Evolutionary conservation across 2,329 filamentous ascomycete species (phyloP).

Genomic region (Aspergillus quadrilineatus): DNA sequence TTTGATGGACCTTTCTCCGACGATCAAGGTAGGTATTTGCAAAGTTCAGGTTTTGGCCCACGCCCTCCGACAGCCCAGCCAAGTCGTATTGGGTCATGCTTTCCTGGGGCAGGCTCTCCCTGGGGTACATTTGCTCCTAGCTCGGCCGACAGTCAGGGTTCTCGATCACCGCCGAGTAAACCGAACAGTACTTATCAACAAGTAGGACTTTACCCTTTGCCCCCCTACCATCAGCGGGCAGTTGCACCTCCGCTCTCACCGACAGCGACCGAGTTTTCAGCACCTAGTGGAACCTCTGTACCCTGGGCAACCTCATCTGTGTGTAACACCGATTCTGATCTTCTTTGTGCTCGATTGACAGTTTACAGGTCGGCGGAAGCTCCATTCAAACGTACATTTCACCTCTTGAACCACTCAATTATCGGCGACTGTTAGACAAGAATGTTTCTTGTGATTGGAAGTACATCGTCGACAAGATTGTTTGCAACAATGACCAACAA

Average conservation of each 20-base stretch:
- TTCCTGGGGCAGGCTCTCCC: slow-evolving; percentile 33
- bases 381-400: slow-evolving; percentile 75
- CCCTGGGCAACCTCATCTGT: slow-evolving; percentile 48
- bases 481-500: slow-evolving; percentile 98
- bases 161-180: slow-evolving; percentile 32
- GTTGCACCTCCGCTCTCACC: slow-evolving; percentile 68
- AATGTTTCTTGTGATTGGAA: slow-evolving; percentile 99
- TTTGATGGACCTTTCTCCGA: slow-evolving; percentile 31
- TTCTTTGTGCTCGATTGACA: slow-evolving; percentile 22
- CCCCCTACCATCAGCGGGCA: slow-evolving; percentile 55
- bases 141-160: slow-evolving; percentile 23
- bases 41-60: slow-evolving; percentile 24
- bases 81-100: slow-evolving; percentile 33
- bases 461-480: slow-evolving; percentile 99
- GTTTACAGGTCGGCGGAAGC: slow-evolving; percentile 40
- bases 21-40: slow-evolving; percentile 33
- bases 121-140: slow-evolving; percentile 35
- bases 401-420: slow-evolving; percentile 90
- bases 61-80: slow-evolving; percentile 34
- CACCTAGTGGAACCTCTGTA: slow-evolving; percentile 32
- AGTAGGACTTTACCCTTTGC: slow-evolving; percentile 36
- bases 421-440: slow-evolving; percentile 88
- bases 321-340: slow-evolving; percentile 40
- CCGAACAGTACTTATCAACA: slow-evolving; percentile 35
- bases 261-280: slow-evolving; percentile 72